Base-by-base conservation (phyloP, 1,139 yeast species). In the Wickerhamomyces sp. region DNA sequence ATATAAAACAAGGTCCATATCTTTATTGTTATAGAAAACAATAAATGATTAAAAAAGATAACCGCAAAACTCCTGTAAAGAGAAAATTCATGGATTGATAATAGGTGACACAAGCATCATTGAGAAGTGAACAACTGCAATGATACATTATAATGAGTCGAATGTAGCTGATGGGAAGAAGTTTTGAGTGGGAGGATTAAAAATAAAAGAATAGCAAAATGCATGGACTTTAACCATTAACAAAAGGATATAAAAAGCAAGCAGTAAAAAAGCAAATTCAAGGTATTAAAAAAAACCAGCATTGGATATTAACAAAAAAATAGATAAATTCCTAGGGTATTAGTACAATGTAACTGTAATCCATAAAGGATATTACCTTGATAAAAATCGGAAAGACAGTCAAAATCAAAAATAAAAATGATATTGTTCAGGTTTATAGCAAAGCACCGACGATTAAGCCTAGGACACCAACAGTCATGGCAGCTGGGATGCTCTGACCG, bases 371-470 rank as follows among this genome's bases (percentile, higher is more conserved):
- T n/a, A n/a, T n/a, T n/a, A n/a, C n/a, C n/a, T n/a, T n/a, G 25
- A 22, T 22, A 22, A 22, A 8, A 22, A 8, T 22, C 8, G 25
- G 8, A 36, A 24, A 24, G 27, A 6, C 6, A 24, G 13, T 14
- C 5, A 14, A 12, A 24, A 24, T 5, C 13, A 14, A 14, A 24
- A 24, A 24, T 14, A 24, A 24, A 24, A 12, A 24, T 24, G 13
- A 24, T 7, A 14, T 6, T 12, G 13, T 24, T 14, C 13, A 24
- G 13, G 27, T 24, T 59, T 64, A 72, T 44, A 74, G 58, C 47
- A 76, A 67, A 41, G 76, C 74, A 49, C 76, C 77, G 51, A 70
- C 59, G 34, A 72, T 66, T 46, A 75, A 62, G 56, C 79, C 81
- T 40, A 72, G 58, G 39, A 74, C 54, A 51, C 81, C 80, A 41